Evolutionary conservation across 2,329 filamentous ascomycete species (phyloP).

Genomic region (Talaromyces sp.): DNA sequence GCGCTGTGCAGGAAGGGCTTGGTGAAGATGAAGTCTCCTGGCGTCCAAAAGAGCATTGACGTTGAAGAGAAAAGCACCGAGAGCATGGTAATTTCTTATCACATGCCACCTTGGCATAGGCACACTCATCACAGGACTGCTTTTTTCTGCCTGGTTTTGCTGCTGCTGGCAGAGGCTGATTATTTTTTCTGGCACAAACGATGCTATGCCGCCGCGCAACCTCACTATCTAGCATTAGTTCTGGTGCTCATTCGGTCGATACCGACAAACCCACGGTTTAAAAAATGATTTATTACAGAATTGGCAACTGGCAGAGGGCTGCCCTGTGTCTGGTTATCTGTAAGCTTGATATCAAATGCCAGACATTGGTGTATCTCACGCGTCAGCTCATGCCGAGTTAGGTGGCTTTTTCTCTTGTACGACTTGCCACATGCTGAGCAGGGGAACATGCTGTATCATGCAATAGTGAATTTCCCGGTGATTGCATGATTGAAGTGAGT

Average conservation of each 20-base stretch:
- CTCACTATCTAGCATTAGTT: constrained; percentile 14
- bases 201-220: constrained; percentile 26
- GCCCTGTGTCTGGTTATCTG: constrained; percentile 17
- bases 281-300: constrained; percentile 25
- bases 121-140: constrained; percentile 24
- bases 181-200: constrained; percentile 23
- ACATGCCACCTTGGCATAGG: constrained; percentile 21
- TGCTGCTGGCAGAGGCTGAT: constrained; percentile 21
- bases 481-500: background rate
- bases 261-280: constrained; percentile 17
- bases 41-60: constrained; percentile 17
- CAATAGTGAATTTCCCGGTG: background rate
- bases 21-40: constrained; percentile 14
- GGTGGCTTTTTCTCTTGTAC: constrained; percentile 24
- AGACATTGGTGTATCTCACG: constrained; percentile 15
- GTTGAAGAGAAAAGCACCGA: constrained; percentile 18
- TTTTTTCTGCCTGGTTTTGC: constrained; percentile 25
- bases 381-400: constrained; percentile 23
- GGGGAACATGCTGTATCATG: constrained; percentile 18
- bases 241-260: background rate
- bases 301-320: constrained; percentile 20
- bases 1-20: background rate
- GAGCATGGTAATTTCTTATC: constrained; percentile 20
- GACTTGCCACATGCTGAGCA: constrained; percentile 24
- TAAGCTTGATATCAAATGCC: constrained; percentile 5